Base-by-base conservation (phyloP, 2,329 filamentous ascomycete species). In the Ophiostoma sp. region DNA sequence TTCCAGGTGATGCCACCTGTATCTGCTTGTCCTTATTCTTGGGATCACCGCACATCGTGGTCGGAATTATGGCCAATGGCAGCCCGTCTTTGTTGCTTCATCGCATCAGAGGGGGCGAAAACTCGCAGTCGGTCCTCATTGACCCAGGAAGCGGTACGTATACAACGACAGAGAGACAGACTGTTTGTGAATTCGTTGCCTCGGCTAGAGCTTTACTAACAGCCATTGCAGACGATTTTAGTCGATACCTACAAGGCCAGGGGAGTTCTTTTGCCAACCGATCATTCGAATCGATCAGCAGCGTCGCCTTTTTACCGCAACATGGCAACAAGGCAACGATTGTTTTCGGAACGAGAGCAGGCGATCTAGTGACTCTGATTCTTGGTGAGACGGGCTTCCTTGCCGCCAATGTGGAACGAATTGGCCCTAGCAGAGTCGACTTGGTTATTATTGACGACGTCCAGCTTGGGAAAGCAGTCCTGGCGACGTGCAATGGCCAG, bases 311-410 rank as follows among this genome's bases (percentile, higher is more conserved):
- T 3, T 31, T 75, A 36, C 63, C 73, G 50, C 50, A 39, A 70
- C 74, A 78, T 15, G 78, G 77, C 7, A 76, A 79, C 0, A 77
- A 81, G 17, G 69, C 39, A 74, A 78, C 76, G 0, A 36, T 79
- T 17, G 72, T 88, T 1, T 77, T 85, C 4, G 88, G 88, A 9
- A 88, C 86, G 33, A 83, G 87, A 70, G 85, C 85, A 72, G 88
- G 88, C 1, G 83, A 87, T 48, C 78, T 89, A 1, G 78, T 87
- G 36, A 86, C 82, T 0, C 71, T 87, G 19, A 61, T 72, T 12
- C 70, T 79, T 3, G 63, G 66, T 33, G 76, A 76, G 19, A 55
- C 81, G 6, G 76, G 75, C 4, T 59, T 77, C 8, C 71, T 74
- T 2, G 73, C 76, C 0, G 75, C 79, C 6, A 73, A 79, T 17